Evolutionary conservation across 2,329 filamentous ascomycete genomes (phyloP).

Genomic region (Aspergillus sp.): DNA sequence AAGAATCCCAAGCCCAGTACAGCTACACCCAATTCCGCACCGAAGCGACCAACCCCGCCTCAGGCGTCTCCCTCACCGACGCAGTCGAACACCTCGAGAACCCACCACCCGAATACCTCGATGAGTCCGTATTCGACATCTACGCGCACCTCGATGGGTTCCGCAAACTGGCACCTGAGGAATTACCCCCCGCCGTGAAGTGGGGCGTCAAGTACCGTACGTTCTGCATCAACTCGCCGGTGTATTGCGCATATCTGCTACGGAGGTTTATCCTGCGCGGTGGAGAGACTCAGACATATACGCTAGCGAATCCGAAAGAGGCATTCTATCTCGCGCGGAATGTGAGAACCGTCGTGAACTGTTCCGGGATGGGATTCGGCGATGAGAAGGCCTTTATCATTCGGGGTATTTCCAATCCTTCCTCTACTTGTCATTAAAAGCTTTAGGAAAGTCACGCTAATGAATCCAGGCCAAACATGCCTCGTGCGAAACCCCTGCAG

Average conservation of each 20-base stretch:
- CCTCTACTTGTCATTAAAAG: too few relatives aligned
- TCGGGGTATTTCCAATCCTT: conserved; percentile 28
- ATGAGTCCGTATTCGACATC: conserved; percentile 25
- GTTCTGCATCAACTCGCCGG: conserved; percentile 45
- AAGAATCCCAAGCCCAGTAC: conserved; percentile 38
- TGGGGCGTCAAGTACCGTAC: conserved; percentile 45
- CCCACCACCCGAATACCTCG: conserved; percentile 37
- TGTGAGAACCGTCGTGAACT: conserved; percentile 45
- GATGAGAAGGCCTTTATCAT: conserved; percentile 47
- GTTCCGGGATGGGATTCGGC: conserved; percentile 44
- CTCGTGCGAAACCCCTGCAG: conserved; percentile 47
- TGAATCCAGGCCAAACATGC: conserved; percentile 45
- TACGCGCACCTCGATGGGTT: conserved; percentile 39
- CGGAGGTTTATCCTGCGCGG: conserved; percentile 42
- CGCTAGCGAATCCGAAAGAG: conserved; percentile 30
- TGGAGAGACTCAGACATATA: conserved; percentile 32
- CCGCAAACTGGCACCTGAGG: conserved; percentile 26
- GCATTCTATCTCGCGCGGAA: conserved; percentile 37
- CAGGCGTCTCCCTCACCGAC: conserved; percentile 38
- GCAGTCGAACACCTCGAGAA: conserved; percentile 46
- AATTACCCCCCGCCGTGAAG: conserved; percentile 36
- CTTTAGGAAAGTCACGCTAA: neutral
- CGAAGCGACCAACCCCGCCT: conserved; percentile 33
- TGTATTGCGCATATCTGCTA: conserved; percentile 45
- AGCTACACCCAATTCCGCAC: conserved; percentile 42